phyloP scores from a whole-genome alignment of 768 basidiomycete species.

The Auricularia cornea region DNA sequence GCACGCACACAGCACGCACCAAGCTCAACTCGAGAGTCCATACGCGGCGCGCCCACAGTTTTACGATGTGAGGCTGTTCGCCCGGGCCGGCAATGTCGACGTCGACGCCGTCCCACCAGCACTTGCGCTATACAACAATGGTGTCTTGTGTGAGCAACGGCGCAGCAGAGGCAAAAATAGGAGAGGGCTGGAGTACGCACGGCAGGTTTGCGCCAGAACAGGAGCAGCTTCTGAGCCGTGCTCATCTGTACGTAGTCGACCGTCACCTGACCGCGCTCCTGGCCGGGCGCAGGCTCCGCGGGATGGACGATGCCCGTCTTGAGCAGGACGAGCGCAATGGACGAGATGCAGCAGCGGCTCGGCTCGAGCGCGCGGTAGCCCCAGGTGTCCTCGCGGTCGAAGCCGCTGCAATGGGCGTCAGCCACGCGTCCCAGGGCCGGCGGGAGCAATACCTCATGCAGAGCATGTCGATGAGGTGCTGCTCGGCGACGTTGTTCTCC shows the following conservation, averaged over 20 bases:
- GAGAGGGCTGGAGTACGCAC: slow-evolving; percentile 57
- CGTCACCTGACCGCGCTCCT: slow-evolving; percentile 56
- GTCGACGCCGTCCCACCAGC: slow-evolving; percentile 99
- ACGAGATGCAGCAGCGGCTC: slow-evolving; percentile 93
- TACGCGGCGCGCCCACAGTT: slow-evolving; percentile 94
- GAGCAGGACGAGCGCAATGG: slow-evolving; percentile 92
- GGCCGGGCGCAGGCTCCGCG: slow-evolving; percentile 35
- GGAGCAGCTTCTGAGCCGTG: slow-evolving; percentile 89
- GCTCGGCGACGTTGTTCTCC: slow-evolving; percentile 97
- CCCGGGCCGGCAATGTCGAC: slow-evolving; percentile 64
- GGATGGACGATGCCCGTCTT: slow-evolving; percentile 93
- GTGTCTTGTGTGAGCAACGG: not conserved
- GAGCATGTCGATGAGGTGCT: slow-evolving; percentile 99
- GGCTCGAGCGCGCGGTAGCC: slow-evolving; percentile 95
- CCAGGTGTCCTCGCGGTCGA: slow-evolving; percentile 97
- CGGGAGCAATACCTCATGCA: slow-evolving; percentile 70
- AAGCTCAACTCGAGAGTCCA: slow-evolving; percentile 97
- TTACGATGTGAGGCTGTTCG: slow-evolving; percentile 48
- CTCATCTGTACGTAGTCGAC: slow-evolving; percentile 91
- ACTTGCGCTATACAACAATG: slow-evolving; percentile 63
- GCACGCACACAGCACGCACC: slow-evolving; percentile 35
- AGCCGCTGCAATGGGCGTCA: slow-evolving; percentile 54
- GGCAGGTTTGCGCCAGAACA: slow-evolving; percentile 99
- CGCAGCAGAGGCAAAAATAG: slow-evolving; percentile 2
- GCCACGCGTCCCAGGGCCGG: not conserved